Percentiles rank a stretch among this genome's conserved stretches.
phyloP scores from a whole-genome alignment of 176 grass and related monocot species.

The Eremochloa ophiuroides region DNA sequence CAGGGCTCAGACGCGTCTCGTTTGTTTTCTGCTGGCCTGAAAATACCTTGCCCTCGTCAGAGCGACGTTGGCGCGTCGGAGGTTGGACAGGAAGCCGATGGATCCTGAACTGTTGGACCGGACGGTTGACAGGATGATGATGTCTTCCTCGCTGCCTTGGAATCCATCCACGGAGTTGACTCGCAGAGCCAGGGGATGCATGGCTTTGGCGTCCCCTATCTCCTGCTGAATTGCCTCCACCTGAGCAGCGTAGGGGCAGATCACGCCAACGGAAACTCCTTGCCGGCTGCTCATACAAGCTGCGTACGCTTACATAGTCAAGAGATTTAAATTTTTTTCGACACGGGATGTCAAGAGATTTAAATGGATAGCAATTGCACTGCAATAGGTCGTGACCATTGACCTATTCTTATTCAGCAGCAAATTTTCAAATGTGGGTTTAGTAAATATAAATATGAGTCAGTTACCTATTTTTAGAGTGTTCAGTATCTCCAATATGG shows the following conservation, averaged over 20 bases:
- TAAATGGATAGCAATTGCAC: no score
- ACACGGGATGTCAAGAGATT: no score
- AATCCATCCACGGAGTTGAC: slow-evolving; percentile 72
- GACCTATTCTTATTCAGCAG: background rate
- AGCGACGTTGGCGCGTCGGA: slow-evolving; percentile 55
- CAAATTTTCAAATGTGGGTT: background rate
- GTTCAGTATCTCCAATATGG: slow-evolving; percentile 35
- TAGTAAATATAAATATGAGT: background rate
- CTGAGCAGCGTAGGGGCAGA: slow-evolving; percentile 66
- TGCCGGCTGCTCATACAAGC: slow-evolving; percentile 23
- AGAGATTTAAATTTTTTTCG: background rate
- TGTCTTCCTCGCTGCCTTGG: slow-evolving; percentile 71
- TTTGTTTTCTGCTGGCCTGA: background rate
- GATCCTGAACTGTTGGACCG: slow-evolving; percentile 54
- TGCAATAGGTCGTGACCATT: background rate
- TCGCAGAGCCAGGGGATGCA: background rate
- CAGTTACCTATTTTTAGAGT: slow-evolving; percentile 31
- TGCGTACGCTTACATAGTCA: background rate
- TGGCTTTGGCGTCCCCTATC: slow-evolving; percentile 16
- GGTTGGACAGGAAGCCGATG: slow-evolving; percentile 54
- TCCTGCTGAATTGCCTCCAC: slow-evolving; percentile 40
- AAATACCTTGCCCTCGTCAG: slow-evolving; percentile 62
- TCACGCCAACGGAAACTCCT: slow-evolving; percentile 51
- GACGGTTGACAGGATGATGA: slow-evolving; percentile 72
- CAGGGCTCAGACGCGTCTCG: background rate